phyloP scores from a whole-genome alignment of 2,329 filamentous ascomycete species.

The Hirsutella thompsonii region DNA sequence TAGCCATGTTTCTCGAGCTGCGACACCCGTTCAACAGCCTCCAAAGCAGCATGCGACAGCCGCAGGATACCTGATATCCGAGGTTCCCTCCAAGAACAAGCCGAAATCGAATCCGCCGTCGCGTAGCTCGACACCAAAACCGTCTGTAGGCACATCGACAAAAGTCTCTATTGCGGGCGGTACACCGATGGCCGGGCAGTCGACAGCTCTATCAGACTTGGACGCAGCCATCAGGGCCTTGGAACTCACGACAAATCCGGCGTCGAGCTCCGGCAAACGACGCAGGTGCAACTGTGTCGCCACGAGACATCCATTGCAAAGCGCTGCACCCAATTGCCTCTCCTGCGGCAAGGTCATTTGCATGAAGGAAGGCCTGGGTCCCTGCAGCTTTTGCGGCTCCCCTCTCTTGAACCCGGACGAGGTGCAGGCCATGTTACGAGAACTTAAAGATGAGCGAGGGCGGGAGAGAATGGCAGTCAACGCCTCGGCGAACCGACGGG shows the following conservation, averaged over 20 bases:
- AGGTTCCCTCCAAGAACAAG: conserved; percentile 47
- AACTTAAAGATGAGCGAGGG: conserved; percentile 74
- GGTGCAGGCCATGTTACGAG: conserved; percentile 72
- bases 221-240: conserved; percentile 77
- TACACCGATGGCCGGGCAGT: conserved; percentile 69
- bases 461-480: conserved; percentile 76
- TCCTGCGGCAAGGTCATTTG: conserved; percentile 92
- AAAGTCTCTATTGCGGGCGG: conserved; percentile 67
- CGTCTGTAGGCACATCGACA: conserved; percentile 34
- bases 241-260: conserved; percentile 85
- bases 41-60: conserved; percentile 43
- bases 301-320: conserved; percentile 72
- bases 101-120: conserved; percentile 38
- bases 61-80: conserved; percentile 70
- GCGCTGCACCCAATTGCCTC: conserved; percentile 86
- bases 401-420: conserved; percentile 61
- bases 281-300: conserved; percentile 81
- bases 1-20: conserved; percentile 22
- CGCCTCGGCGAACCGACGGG: conserved; percentile 52
- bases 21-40: conserved; percentile 29
- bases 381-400: conserved; percentile 79
- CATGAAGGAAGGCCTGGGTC: conserved; percentile 83
- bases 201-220: conserved; percentile 56
- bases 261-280: conserved; percentile 38
- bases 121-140: conserved; percentile 41